Evolutionary conservation across 306 rosid species (phyloP), one percentile per base, ranked within the genome.

Genomic region (Malus orientalis): DNA sequence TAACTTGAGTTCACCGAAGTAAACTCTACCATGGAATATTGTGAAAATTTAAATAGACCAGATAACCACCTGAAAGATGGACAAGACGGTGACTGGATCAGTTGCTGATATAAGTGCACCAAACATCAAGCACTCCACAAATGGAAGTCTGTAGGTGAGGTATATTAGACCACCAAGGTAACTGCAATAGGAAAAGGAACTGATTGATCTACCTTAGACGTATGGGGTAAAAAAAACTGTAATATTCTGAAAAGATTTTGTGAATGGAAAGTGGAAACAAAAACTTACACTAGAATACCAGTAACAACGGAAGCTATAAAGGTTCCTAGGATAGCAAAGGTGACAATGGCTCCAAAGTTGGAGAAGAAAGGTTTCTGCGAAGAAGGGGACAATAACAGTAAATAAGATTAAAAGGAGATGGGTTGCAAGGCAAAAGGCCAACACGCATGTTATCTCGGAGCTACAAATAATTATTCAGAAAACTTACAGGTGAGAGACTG

Each of bases 101-200:
- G 99, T 95, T 53, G 99, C 99, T 36, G 98, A 95, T 86, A 95
- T 95, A 79, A 95, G 97, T 81, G 99, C 90, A 66, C 99, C 99
- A 76, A 95, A 95, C 99, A 95, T 95, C 78, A 95, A 86, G 86
- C 99, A 92, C 83, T 95, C 99, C 49, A 92, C 98, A n/a, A 95
- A 91, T 20, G 99, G 99, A 73, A 95, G 96, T 83, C 78, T 88
- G 83, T 91, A 95, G 93, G 93, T 95, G 83, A 95, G 91, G 86
- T 68, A 92, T 62, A 77, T 61, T 79, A 95, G 81, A 77, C 98
- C 99, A 74, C 99, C 99, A 74, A 95, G 97, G 88, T 95, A 95
- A 45, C 99, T 95, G 88, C 88, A 88, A 49, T 78, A 79, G n/a
- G 73, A 66, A 73, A 51, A 53, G 67, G 29, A 60, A 81, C 68